Percentiles rank a stretch among this genome's conserved stretches.
These are phyloP conservation scores for Trypanosomatidae sp. DNA, from an alignment of 208 protist genomes.

Conservation along the genomic window DNA sequence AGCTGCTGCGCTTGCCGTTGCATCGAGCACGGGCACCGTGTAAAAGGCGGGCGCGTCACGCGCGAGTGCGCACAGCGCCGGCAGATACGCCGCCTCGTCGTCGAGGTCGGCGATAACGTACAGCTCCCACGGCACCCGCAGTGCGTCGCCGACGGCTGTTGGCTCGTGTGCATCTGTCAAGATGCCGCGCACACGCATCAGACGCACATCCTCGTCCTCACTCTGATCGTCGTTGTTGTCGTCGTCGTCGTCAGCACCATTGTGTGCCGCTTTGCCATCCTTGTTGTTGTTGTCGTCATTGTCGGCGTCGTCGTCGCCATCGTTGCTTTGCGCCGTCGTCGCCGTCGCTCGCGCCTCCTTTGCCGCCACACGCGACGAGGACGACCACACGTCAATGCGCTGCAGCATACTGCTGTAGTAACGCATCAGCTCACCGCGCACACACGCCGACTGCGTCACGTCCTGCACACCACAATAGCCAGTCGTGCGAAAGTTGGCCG, in stretches of 20 bases:
- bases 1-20: neutral
- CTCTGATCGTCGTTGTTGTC: neutral
- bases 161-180: conserved; percentile 55
- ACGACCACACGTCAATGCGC: conserved; percentile 3
- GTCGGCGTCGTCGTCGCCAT: too few relatives aligned
- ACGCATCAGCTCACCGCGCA: conserved; percentile 12
- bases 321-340: too few relatives aligned
- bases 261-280: too few relatives aligned
- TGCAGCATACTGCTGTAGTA: conserved; percentile 66
- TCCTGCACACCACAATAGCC: conserved; percentile 69
- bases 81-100: conserved; percentile 39
- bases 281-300: too few relatives aligned
- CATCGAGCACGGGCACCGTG: conserved; percentile 4
- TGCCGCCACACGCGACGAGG: too few relatives aligned
- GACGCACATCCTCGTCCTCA: too few relatives aligned
- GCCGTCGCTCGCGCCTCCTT: too few relatives aligned
- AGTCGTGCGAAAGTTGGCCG: conserved; percentile 40
- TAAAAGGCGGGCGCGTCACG: conserved; percentile 4
- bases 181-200: conserved; percentile 50
- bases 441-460: conserved; percentile 1
- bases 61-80: conserved; percentile 29
- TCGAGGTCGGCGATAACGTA: conserved; percentile 47
- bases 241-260: too few relatives aligned
- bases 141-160: conserved; percentile 9
- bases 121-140: conserved; percentile 71